These are phyloP conservation scores for Fusarium mundagurra DNA, from an alignment of 2,329 filamentous ascomycete species.

Conservation along the genomic window DNA sequence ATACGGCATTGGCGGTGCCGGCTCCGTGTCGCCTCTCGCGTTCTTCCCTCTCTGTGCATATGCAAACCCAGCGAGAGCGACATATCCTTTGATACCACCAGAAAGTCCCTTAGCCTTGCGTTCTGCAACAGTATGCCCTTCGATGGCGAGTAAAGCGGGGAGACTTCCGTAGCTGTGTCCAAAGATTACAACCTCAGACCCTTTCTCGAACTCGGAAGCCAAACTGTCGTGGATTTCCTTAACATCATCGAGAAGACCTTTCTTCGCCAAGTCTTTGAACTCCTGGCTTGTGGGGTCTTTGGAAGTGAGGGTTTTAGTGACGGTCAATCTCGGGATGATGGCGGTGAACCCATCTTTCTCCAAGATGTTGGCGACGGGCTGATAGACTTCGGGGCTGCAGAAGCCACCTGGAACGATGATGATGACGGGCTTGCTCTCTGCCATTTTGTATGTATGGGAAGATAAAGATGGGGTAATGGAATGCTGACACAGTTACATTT, in stretches of 20 bases:
- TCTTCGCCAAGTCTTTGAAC: not conserved
- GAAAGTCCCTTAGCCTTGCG: not conserved
- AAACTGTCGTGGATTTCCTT: not conserved
- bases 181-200: not conserved
- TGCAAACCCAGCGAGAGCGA: not conserved
- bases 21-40: not conserved
- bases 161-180: conserved; percentile 8
- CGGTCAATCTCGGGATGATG: not conserved
- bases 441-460: rapidly evolving
- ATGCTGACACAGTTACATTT: no score
- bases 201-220: rapidly evolving
- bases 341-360: not conserved
- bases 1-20: not conserved
- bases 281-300: not conserved
- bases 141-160: not conserved
- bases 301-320: not conserved
- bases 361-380: not conserved
- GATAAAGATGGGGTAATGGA: no score
- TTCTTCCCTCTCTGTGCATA: not conserved
- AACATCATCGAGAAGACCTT: not conserved
- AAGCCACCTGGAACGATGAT: not conserved
- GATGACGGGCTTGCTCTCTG: not conserved
- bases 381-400: not conserved
- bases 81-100: not conserved
- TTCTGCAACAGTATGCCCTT: not conserved